Evolutionary conservation across 345 rosid genomes (phyloP).

Genomic region (Clausena lansium): DNA sequence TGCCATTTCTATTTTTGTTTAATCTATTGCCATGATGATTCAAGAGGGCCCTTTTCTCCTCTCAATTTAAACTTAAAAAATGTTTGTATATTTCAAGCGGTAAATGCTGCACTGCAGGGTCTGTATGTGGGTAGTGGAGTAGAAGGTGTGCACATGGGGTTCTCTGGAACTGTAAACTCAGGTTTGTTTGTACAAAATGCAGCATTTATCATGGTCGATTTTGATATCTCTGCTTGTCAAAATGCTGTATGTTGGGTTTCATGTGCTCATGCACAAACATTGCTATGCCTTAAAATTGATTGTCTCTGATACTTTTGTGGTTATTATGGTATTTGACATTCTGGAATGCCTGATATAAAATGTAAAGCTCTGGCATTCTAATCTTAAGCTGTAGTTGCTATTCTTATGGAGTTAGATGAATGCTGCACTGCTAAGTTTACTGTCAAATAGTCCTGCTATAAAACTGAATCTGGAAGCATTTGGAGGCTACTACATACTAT

Average conservation of each 20-base stretch:
- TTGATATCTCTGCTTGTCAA: constrained; percentile 9
- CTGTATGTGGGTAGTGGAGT: constrained; percentile 49
- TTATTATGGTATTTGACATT: background rate
- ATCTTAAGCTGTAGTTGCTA: background rate
- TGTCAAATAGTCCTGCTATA: background rate
- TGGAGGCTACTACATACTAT: background rate
- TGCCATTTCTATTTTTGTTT: background rate
- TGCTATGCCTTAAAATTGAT: background rate
- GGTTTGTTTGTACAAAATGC: constrained; percentile 46
- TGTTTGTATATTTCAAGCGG: background rate
- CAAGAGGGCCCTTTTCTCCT: background rate
- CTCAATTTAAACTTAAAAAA: background rate
- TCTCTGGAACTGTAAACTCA: constrained; percentile 52
- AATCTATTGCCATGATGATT: background rate
- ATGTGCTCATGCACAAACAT: background rate
- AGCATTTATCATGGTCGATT: background rate
- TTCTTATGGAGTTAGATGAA: background rate
- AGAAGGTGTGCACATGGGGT: constrained; percentile 51
- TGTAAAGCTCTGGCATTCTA: background rate
- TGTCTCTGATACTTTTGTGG: background rate
- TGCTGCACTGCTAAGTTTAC: background rate
- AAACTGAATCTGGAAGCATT: background rate
- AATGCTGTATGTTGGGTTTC: background rate
- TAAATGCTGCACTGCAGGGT: constrained; percentile 45
- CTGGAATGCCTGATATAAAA: background rate